Evolutionary conservation across 768 basidiomycete species (phyloP).

Genomic region (Tulasnella sp.): DNA sequence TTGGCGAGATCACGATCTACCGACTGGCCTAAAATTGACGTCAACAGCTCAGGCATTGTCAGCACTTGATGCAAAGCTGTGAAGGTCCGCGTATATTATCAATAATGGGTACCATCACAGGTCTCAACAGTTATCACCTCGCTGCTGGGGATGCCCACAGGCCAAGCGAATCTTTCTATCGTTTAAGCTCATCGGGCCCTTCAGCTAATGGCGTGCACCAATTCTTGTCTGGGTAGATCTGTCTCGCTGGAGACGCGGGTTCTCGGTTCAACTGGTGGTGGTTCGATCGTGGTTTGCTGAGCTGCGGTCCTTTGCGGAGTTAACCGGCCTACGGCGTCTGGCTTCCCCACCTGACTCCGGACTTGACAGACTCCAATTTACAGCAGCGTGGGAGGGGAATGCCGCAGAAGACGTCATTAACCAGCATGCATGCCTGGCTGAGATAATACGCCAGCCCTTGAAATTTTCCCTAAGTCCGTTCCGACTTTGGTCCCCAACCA

Average conservation of each 20-base stretch:
- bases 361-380: background rate
- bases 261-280: background rate
- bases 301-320: background rate
- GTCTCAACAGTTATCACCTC: background rate
- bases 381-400: too few species aligned
- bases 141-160: background rate
- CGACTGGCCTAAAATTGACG: background rate
- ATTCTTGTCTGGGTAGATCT: background rate
- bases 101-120: background rate
- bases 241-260: background rate
- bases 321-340: background rate
- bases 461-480: too few species aligned
- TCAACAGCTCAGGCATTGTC: background rate
- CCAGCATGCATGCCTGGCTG: too few species aligned
- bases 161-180: background rate
- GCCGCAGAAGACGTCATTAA: too few species aligned
- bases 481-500: too few species aligned
- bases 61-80: background rate
- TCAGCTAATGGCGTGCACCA: background rate
- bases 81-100: background rate
- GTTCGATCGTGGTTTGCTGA: background rate
- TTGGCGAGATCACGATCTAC: background rate
- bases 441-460: too few species aligned
- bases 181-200: background rate
- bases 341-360: background rate